Evolutionary conservation across 2,329 filamentous ascomycete genomes (phyloP).

Genomic region (Phyllosticta citrichinensis): DNA sequence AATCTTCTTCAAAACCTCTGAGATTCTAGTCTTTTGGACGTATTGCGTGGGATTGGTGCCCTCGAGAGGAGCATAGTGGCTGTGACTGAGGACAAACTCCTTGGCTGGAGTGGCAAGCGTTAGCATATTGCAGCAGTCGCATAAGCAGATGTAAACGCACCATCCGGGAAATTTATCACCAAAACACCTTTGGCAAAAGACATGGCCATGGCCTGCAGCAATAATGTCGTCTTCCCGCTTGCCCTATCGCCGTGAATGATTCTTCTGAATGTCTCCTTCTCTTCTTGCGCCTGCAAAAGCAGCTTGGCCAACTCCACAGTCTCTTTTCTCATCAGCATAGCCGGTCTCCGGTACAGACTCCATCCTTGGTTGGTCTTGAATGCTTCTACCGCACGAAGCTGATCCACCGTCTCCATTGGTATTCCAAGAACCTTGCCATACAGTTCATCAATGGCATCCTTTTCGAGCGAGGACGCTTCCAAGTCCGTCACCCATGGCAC

Average conservation of each 20-base stretch:
- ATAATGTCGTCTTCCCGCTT: conserved; percentile 76
- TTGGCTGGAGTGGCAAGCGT: conserved; percentile 46
- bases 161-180: conserved; percentile 81
- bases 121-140: not conserved
- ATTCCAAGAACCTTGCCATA: conserved; percentile 61
- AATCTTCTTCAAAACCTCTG: conserved; percentile 64
- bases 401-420: conserved; percentile 60
- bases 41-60: conserved; percentile 48
- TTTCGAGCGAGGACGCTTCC: conserved; percentile 42
- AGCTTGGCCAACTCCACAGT: conserved; percentile 57
- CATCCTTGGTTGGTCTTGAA: conserved; percentile 89
- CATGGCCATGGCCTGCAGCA: conserved; percentile 75
- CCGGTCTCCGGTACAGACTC: conserved; percentile 74
- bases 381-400: conserved; percentile 71
- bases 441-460: conserved; percentile 31
- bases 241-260: conserved; percentile 64
- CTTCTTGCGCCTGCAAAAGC: conserved; percentile 45
- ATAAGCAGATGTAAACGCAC: conserved; percentile 40
- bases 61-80: conserved; percentile 65
- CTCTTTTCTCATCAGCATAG: conserved; percentile 67
- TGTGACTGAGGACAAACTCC: conserved; percentile 70
- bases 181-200: conserved; percentile 78
- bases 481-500: conserved; percentile 60
- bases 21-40: conserved; percentile 67
- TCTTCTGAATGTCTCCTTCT: conserved; percentile 46